phyloP scores from a whole-genome alignment of 495 filamentous ascomycete genomes.

The Penicillium paxilli region DNA sequence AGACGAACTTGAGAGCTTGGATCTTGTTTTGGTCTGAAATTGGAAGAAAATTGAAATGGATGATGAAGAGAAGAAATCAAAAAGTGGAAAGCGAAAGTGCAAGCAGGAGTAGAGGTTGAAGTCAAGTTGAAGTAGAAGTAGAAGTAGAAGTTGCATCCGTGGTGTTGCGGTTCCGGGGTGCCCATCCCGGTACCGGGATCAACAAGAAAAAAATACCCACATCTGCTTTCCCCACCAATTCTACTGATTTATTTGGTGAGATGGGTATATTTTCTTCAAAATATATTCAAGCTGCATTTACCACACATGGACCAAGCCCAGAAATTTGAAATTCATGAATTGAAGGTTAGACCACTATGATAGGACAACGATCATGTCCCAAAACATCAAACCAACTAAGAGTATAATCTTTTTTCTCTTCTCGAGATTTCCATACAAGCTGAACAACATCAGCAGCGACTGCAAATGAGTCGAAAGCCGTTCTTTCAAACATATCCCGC shows the following conservation, averaged over 20 bases:
- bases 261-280: too few species aligned
- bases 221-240: neutral
- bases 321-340: too few species aligned
- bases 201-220: neutral
- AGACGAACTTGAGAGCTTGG: too few species aligned
- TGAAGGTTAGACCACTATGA: constrained; percentile 5
- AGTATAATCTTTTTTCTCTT: constrained; percentile 15
- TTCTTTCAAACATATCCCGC: neutral
- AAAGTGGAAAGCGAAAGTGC: neutral
- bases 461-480: constrained; percentile 4
- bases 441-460: constrained; percentile 9
- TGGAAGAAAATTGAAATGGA: too few species aligned
- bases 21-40: too few species aligned
- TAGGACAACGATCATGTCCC: constrained; percentile 11
- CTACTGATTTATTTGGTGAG: too few species aligned
- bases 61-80: neutral
- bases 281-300: too few species aligned
- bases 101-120: neutral
- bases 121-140: neutral
- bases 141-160: too few species aligned
- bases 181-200: constrained; percentile 9
- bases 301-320: too few species aligned
- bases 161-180: neutral
- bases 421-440: constrained; percentile 8
- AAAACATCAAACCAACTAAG: constrained; percentile 19